A percentile compares a stretch with the other conserved stretches of the same genome.
Conservation (phyloP, 2,329 filamentous ascomycete genomes). For the Epichloe scottii region DNA sequence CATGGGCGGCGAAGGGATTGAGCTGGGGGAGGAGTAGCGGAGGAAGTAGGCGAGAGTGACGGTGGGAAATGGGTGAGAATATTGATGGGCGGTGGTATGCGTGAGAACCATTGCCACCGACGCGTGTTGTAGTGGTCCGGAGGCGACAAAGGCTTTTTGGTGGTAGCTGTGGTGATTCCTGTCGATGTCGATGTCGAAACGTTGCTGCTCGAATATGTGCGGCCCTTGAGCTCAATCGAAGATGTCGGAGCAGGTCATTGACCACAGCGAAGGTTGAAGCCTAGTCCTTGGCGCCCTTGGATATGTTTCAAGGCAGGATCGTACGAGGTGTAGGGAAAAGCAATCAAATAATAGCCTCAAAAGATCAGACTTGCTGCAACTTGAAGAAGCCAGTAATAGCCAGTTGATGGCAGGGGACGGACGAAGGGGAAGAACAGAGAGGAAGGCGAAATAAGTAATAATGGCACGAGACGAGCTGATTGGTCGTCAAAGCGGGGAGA, state of each 20-base stretch:
- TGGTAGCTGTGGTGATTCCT: slow-evolving; percentile 6
- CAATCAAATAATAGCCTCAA: neutral
- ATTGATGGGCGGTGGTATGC: slow-evolving; percentile 55
- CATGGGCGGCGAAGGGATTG: slow-evolving; percentile 73
- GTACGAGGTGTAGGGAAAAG: neutral
- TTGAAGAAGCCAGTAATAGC: slow-evolving; percentile 2
- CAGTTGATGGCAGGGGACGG: neutral
- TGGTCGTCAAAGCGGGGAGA: slow-evolving; percentile 19
- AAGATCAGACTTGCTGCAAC: slow-evolving; percentile 4
- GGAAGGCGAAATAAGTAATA: neutral
- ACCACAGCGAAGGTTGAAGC: slow-evolving; percentile 7
- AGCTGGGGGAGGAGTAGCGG: slow-evolving; percentile 60
- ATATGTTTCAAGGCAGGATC: neutral
- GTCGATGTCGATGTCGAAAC: slow-evolving; percentile 1
- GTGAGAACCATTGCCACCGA: slow-evolving; percentile 45
- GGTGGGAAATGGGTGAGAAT: slow-evolving; percentile 71
- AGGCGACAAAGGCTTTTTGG: neutral
- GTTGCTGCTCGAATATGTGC: slow-evolving; percentile 1
- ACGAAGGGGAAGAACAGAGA: neutral
- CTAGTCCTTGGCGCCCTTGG: neutral
- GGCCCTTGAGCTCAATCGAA: slow-evolving; percentile 12
- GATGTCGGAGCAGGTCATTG: slow-evolving; percentile 13
- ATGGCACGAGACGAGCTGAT: slow-evolving; percentile 15
- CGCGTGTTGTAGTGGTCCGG: neutral
- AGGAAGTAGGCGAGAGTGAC: slow-evolving; percentile 84